These are phyloP conservation scores for Phyllosticta citriasiana DNA, from an alignment of 2,329 filamentous ascomycete species.

Conservation along the genomic window DNA sequence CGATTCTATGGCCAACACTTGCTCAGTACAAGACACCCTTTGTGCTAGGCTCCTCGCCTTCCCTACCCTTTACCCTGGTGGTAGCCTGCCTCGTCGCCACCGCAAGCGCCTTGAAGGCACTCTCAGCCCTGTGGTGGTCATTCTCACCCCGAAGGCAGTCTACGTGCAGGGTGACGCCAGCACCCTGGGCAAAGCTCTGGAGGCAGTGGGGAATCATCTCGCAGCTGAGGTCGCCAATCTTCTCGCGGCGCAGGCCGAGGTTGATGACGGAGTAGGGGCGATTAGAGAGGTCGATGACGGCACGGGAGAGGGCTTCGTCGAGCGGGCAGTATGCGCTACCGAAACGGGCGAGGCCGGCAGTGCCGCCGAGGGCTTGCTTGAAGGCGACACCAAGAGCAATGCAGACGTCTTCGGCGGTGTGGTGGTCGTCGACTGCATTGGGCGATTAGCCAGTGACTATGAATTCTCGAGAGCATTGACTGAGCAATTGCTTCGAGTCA, in stretches of 20 bases:
- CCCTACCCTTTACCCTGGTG: slow-evolving; percentile 62
- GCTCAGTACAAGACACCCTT: slow-evolving; percentile 68
- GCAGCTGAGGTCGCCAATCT: slow-evolving; percentile 82
- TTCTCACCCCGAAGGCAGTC: slow-evolving; percentile 85
- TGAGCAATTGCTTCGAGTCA: not conserved
- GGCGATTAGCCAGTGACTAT: not conserved
- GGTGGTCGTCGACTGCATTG: slow-evolving; percentile 81
- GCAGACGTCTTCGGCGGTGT: slow-evolving; percentile 93
- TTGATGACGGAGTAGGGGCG: slow-evolving; percentile 78
- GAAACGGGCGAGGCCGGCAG: slow-evolving; percentile 77
- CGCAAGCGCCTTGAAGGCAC: slow-evolving; percentile 91
- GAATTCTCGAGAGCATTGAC: not conserved
- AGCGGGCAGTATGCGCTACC: slow-evolving; percentile 87
- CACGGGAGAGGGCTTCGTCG: slow-evolving; percentile 87
- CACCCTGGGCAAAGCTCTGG: slow-evolving; percentile 85
- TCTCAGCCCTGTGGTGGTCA: slow-evolving; percentile 93
- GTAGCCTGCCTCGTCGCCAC: slow-evolving; percentile 75
- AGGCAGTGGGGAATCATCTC: slow-evolving; percentile 98
- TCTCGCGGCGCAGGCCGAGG: slow-evolving; percentile 78
- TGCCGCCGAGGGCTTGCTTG: slow-evolving; percentile 65
- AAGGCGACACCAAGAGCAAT: slow-evolving; percentile 84
- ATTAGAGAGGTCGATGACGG: slow-evolving; percentile 90
- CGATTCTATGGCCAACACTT: not conserved
- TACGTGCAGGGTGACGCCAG: slow-evolving; percentile 87
- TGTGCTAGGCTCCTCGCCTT: slow-evolving; percentile 90